Conservation (phyloP, 805 yeast species). For the Blastobotrys mokoenaii region DNA sequence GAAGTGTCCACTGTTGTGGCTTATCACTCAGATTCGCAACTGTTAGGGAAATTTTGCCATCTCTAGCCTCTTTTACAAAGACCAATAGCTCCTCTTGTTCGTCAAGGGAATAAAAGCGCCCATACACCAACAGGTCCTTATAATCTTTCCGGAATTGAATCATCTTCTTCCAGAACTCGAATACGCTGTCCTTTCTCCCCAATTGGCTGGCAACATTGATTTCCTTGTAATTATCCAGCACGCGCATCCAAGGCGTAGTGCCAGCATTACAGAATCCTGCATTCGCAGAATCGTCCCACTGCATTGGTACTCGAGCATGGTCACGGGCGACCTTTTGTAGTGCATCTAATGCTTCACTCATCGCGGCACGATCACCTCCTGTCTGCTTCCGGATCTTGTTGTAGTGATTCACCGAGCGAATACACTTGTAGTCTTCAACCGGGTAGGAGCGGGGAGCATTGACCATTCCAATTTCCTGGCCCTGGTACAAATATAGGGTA, state of each 20-base stretch:
- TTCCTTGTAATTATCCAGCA: constrained; percentile 41
- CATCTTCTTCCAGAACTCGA: constrained; percentile 38
- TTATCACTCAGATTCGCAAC: not conserved
- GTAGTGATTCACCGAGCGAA: constrained; percentile 30
- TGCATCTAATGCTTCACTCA: constrained; percentile 1
- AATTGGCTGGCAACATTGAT: constrained; percentile 41
- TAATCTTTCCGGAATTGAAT: constrained; percentile 37
- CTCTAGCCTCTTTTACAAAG: not conserved
- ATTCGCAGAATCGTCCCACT: constrained; percentile 38
- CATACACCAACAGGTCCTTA: constrained; percentile 38
- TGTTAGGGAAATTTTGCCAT: not conserved
- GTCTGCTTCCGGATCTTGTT: constrained; percentile 2
- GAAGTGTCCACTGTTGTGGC: too few species aligned
- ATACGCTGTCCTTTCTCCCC: constrained; percentile 38
- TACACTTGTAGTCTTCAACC: constrained; percentile 42
- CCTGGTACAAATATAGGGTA: constrained; percentile 48
- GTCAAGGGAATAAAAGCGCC: constrained; percentile 36
- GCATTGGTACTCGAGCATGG: constrained; percentile 49
- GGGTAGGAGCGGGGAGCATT: constrained; percentile 37
- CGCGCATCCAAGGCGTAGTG: constrained; percentile 45
- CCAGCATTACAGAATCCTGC: constrained; percentile 39
- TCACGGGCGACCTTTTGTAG: constrained; percentile 31
- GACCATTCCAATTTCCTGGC: constrained; percentile 52
- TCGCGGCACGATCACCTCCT: not conserved
- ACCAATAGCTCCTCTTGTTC: not conserved